Evolutionary conservation across 106 monocot genomes (phyloP), one percentile per base, ranked within the genome.

Genomic region (Dendrobium officinale): DNA sequence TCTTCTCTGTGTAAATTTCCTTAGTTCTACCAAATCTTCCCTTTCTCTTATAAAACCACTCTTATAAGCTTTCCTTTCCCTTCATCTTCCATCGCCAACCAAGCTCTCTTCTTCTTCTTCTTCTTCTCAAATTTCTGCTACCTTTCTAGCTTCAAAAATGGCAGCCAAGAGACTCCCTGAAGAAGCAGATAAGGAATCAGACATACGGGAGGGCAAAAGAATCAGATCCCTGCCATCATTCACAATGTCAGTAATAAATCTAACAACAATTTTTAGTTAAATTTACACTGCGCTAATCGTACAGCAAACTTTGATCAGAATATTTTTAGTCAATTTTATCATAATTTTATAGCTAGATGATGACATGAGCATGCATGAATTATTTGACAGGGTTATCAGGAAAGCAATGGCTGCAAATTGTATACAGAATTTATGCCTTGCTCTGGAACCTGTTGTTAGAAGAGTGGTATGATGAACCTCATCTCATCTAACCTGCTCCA

Each of bases 331-430:
- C 9, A 70, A 70, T 7, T 17, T 20, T 1, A 9, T 72, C 17
- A 15, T 72, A 29, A 33, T 37, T 26, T 67, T 67, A 19, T 27
- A n/a, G 4, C 10, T 1, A 67, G 11, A 42, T 27, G 5, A 45
- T 43, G 19, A n/a, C 19, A 19, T 8, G 11, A 8, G 74, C 20
- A 8, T 75, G 7, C 9, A n/a, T 44, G 33, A 9, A 48, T 49
- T 19, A 43, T 47, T 19, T 76, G 26, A 26, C 76, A 76, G 76
- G 76, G 76, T 76, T 49, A 76, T 76, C 49, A 76, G 45, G 76
- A 1, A 76, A 49, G 49, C 76, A 49, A 5, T 44, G 43, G 41
- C 20, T 1, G 74, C 44, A 18, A 44, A 75, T 19, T 75, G 18
- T 75, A 22, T n/a, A 16, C 42, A 75, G n/a, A 76, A 49, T 24